These are phyloP conservation scores for Cyclotella atomus DNA, from an alignment of 108 stramenopile species.

Conservation along the genomic window DNA sequence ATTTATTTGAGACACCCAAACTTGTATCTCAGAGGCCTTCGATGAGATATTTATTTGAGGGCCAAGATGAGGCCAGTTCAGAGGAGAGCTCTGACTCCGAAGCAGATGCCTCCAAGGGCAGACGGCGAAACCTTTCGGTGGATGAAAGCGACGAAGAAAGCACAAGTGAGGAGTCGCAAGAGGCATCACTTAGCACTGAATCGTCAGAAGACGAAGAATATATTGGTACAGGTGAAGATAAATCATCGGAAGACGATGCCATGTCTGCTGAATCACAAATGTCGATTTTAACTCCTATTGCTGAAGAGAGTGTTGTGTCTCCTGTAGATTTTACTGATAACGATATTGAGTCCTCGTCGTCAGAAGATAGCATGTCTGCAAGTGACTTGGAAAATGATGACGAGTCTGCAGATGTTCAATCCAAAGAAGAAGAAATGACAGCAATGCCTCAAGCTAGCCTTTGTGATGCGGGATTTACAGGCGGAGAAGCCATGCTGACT, in stretches of 20 bases:
- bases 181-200: background rate
- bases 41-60: background rate
- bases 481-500: slow-evolving; percentile 23
- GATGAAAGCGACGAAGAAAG: background rate
- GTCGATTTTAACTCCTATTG: slow-evolving; percentile 8
- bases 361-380: background rate
- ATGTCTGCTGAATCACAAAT: background rate
- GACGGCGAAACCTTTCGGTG: background rate
- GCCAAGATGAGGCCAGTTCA: background rate
- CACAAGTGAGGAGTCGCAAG: background rate
- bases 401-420: background rate
- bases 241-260: background rate
- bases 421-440: background rate
- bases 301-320: slow-evolving; percentile 4
- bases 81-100: background rate
- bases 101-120: background rate
- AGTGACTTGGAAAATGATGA: slow-evolving; percentile 5
- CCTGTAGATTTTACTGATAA: background rate
- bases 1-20: background rate
- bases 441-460: too few relatives aligned
- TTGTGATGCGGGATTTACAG: slow-evolving; percentile 1
- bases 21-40: background rate
- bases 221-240: background rate
- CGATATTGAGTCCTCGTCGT: background rate
- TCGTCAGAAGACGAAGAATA: slow-evolving; percentile 1